These are phyloP conservation scores for Rubus parviflorus DNA, from an alignment of 306 rosid genomes.

Conservation along the genomic window DNA sequence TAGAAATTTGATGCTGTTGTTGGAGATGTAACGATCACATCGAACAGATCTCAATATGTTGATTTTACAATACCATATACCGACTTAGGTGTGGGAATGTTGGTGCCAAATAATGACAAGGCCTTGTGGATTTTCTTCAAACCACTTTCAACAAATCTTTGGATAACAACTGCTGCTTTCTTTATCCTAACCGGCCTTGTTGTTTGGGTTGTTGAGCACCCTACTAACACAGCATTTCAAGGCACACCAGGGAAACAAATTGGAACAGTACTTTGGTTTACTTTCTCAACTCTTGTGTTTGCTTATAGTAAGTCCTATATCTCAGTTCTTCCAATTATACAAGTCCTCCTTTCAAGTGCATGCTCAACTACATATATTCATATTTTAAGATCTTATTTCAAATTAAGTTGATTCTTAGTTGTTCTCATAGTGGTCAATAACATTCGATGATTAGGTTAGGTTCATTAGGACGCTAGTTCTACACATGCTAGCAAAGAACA, in stretches of 20 bases:
- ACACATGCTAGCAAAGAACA: too few relatives aligned
- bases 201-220: constrained; percentile 23
- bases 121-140: constrained; percentile 8
- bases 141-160: constrained; percentile 10
- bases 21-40: constrained; percentile 16
- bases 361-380: too few relatives aligned
- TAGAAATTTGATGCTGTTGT: constrained; percentile 17
- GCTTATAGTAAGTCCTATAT: constrained; percentile 24
- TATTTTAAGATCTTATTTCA: not conserved
- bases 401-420: too few relatives aligned
- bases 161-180: constrained; percentile 19
- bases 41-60: constrained; percentile 18
- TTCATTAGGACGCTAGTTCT: too few relatives aligned
- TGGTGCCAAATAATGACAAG: not conserved
- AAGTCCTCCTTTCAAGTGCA: too few relatives aligned
- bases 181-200: constrained; percentile 15
- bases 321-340: not conserved
- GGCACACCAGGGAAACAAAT: constrained; percentile 16
- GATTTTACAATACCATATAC: constrained; percentile 20
- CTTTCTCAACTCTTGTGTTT: constrained; percentile 19
- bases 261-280: constrained; percentile 13
- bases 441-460: too few relatives aligned
- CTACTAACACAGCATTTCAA: constrained; percentile 12
- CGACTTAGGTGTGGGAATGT: constrained; percentile 13
- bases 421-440: too few relatives aligned